phyloP scores from a whole-genome alignment of 331 rosid species.

The Acacia pycnantha region DNA sequence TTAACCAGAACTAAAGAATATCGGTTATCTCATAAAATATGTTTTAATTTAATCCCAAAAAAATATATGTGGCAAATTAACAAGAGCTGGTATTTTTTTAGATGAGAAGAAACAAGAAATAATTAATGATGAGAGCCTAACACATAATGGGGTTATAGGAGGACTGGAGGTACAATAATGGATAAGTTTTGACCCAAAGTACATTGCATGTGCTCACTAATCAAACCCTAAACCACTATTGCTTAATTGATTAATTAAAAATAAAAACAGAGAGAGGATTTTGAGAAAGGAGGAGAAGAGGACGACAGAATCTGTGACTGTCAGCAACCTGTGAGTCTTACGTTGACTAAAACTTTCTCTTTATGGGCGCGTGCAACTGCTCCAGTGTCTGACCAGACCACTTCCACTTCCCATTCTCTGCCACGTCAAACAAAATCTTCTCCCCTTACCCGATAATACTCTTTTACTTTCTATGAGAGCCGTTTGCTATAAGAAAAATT shows the following conservation, averaged over 20 bases:
- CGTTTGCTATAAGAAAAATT: too few relatives aligned
- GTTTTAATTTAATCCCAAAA: too few relatives aligned
- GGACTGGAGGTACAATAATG: background rate
- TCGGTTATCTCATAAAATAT: too few relatives aligned
- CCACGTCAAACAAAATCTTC: background rate
- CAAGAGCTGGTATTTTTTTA: background rate
- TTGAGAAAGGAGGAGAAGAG: background rate
- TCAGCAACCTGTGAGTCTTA: background rate
- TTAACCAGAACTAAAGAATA: too few relatives aligned
- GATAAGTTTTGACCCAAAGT: background rate
- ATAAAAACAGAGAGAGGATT: background rate
- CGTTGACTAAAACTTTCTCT: background rate
- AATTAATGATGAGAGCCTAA: background rate
- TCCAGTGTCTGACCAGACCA: slow-evolving; percentile 33
- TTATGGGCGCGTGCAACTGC: background rate
- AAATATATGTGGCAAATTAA: too few relatives aligned
- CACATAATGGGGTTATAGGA: background rate
- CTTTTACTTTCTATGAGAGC: too few relatives aligned
- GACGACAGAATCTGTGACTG: background rate
- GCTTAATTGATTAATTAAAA: background rate
- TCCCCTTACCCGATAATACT: background rate
- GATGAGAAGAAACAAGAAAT: background rate
- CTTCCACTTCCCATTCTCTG: background rate
- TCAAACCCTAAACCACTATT: background rate
- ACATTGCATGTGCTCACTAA: background rate